These are phyloP conservation scores for Euryodendron excelsum DNA, from an alignment of 148 eudicot genomes.

Conservation along the genomic window DNA sequence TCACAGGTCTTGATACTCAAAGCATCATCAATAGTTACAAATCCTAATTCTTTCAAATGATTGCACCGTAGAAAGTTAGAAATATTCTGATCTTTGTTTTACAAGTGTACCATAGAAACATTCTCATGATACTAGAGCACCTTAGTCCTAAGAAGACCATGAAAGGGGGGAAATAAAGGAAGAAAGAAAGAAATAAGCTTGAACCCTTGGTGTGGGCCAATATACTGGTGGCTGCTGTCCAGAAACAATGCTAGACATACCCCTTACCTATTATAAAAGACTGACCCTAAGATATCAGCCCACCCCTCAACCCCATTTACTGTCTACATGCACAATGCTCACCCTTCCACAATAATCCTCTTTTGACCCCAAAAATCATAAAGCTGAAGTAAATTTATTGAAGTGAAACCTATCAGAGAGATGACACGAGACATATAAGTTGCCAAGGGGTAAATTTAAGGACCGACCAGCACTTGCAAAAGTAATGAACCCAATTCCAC, in stretches of 20 bases:
- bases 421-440: not conserved
- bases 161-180: not conserved
- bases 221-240: not conserved
- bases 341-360: not conserved
- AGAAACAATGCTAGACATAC: not conserved
- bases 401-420: not conserved
- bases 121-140: not conserved
- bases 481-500: slow-evolving; percentile 98
- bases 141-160: not conserved
- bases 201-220: not conserved
- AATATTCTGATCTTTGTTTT: too few relatives aligned
- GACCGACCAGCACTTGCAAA: slow-evolving; percentile 74
- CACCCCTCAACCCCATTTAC: not conserved
- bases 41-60: not conserved
- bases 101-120: not conserved
- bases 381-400: not conserved
- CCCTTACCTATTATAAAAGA: not conserved
- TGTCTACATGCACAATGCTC: not conserved
- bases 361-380: not conserved
- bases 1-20: not conserved
- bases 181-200: not conserved
- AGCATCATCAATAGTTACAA: not conserved
- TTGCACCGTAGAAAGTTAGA: not conserved
- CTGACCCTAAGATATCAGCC: not conserved
- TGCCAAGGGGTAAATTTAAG: not conserved